Base-by-base conservation (phyloP, 768 basidiomycete genomes). In the Rhodocollybia butyracea region DNA sequence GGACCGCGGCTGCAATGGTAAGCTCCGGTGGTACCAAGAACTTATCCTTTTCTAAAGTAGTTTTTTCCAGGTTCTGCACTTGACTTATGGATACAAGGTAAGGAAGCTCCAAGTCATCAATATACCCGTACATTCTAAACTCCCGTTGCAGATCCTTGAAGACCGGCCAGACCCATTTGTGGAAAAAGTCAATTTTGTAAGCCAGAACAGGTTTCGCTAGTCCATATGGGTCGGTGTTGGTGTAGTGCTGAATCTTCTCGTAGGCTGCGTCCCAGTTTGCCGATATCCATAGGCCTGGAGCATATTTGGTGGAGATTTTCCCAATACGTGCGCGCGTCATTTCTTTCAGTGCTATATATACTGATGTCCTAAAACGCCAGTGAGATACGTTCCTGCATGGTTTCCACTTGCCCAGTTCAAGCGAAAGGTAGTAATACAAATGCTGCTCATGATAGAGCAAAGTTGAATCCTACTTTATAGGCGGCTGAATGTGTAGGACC, bases 331-430 rank as follows among this genome's bases (percentile, higher is more conserved):
- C 7, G 57, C 46, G 26, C 15, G 27, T 31, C 17, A 4, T 29
- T 17, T 29, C 27, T 12, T 5, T 19, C n/a, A 17, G 1, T 1
- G 1, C 29, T n/a, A 36, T 3, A 24, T 36, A 30, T 21, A 17
- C 5, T 12, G 10, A 19, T 5, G 12, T 13, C 27, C 5, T 30
- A n/a, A n/a, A n/a, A n/a, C n/a, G n/a, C 27, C 32, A 73, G 72
- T 73, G 47, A 71, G 68, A 54, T 60, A 73, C 41, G 55, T 73
- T 21, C 71, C 71, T 0, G 52, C 24, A n/a, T 73, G 71, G 71
- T 12, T 73, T 3, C 73, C 73, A 12, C 70, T 71, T 1, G 68
- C 70, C 12, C 63, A 67, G 19, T 73, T 73, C 53, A 63, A 73
- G 54, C 62, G 24, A 42, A 61, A 30, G 68, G 72, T 68, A n/a